Base-by-base conservation (phyloP, 2,329 filamentous ascomycete genomes). In the Penicillium sp. region DNA sequence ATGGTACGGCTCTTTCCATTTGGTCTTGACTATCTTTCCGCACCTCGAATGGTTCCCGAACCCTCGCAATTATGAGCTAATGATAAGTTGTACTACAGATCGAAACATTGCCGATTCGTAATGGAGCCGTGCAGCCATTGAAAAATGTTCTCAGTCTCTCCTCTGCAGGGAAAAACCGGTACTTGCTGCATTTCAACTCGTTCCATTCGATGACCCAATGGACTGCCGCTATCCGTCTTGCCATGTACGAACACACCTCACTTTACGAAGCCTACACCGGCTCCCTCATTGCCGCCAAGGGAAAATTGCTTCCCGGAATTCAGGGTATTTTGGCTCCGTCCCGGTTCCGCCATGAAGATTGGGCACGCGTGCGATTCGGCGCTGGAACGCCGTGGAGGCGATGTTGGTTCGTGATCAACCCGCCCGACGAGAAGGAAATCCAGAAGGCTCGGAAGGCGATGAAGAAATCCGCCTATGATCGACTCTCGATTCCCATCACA, bases 221-320 rank as follows among this genome's bases (percentile, higher is more conserved):
- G 94, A 96, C 94, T 1, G 89, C 94, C 13, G 91, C 89, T 37
- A 97, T 99, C 61, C 86, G 94, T 40, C 84, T 99, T 18, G 84
- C 93, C 64, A 96, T 97, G 84, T 97, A 87, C 70, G 94, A 99
- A 75, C 89, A 97, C 67, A 86, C 91, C 1, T 91, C 90, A 0
- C 78, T 99, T 27, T 93, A 97, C 68, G 94, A 99, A 75, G 91
- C 94, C 1, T 99, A 99, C 69, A 99, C 94, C 0, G 94, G 94
- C 6, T 93, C 93, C 17, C 78, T 99, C 37, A 94, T 99, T 67
- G 94, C 94, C 9, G 94, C 92, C 48, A 97, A 97, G 75, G 94
- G 92, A 51, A 95, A 91, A 70, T 75, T 76, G 1, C 74, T 99
- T 47, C 97, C 97, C 77, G 94, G 91, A 68, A 97, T 97, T 68